phyloP scores from a whole-genome alignment of 2,329 filamentous ascomycete species.

The Penicillium griseofulvum region DNA sequence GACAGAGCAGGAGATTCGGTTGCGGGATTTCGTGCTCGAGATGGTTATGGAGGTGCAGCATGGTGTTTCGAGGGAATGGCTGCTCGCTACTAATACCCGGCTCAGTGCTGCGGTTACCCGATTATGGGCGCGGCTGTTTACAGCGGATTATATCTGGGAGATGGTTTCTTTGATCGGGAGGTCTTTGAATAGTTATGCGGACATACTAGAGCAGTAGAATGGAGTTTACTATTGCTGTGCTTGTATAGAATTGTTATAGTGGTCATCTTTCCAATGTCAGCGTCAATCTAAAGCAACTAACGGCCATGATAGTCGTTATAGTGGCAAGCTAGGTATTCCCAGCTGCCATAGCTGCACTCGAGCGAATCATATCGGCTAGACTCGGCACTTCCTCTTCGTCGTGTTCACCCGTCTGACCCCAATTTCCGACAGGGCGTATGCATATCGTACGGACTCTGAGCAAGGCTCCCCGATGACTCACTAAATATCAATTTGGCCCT shows the following conservation, averaged over 20 bases:
- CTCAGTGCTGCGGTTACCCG: slow-evolving; percentile 33
- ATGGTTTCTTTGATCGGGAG: slow-evolving; percentile 37
- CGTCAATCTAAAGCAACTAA: not conserved
- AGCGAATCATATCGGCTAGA: not conserved
- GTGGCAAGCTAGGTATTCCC: not conserved
- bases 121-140: slow-evolving; percentile 37
- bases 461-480: not conserved
- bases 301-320: not conserved
- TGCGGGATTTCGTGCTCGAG: slow-evolving; percentile 37
- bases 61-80: slow-evolving; percentile 31
- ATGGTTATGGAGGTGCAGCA: slow-evolving; percentile 39
- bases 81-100: slow-evolving; percentile 33
- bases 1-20: slow-evolving; percentile 33
- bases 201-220: slow-evolving; percentile 25
- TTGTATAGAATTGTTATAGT: not conserved
- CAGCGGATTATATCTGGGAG: slow-evolving; percentile 39
- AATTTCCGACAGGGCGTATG: not conserved
- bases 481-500: not conserved
- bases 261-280: not conserved
- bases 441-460: not conserved
- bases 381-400: not conserved
- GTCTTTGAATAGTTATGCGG: slow-evolving; percentile 35
- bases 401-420: not conserved
- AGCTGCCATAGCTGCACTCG: not conserved
- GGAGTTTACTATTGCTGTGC: not conserved